A percentile compares a stretch with the other conserved stretches of the same genome.
Conservation (phyloP, 352 stramenopile species). For the Phytophthora ramorum region DNA sequence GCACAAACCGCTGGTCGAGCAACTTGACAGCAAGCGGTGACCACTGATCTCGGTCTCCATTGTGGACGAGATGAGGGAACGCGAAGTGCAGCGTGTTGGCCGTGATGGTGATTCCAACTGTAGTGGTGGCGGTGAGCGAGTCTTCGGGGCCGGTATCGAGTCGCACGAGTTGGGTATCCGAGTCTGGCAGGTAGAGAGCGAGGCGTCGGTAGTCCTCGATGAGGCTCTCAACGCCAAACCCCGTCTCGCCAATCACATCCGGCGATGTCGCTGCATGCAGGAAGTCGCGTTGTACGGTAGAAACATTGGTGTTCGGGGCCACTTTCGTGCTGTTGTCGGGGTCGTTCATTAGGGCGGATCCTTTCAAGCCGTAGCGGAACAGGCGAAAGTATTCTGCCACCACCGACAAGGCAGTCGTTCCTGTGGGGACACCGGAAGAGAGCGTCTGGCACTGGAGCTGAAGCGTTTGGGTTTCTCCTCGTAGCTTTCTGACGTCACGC, state of each 20-base stretch:
- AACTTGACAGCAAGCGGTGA: background rate
- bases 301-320: background rate
- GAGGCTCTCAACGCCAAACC: background rate
- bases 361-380: background rate
- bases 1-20: conserved; percentile 1
- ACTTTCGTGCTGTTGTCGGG: too few species aligned
- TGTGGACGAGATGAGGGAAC: background rate
- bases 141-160: background rate
- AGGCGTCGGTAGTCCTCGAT: conserved; percentile 1
- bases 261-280: background rate
- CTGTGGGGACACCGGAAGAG: background rate
- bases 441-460: background rate
- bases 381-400: conserved; percentile 1
- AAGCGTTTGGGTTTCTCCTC: background rate
- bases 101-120: background rate
- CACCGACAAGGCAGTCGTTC: background rate
- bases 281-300: conserved; percentile 1
- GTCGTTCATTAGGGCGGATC: too few species aligned
- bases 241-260: background rate
- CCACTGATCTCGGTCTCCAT: background rate
- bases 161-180: conserved; percentile 1
- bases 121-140: background rate
- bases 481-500: background rate
- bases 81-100: background rate
- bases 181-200: conserved; percentile 1